These are phyloP conservation scores for Flagelloscypha sp. DNA, from an alignment of 768 basidiomycete genomes.

Conservation along the genomic window DNA sequence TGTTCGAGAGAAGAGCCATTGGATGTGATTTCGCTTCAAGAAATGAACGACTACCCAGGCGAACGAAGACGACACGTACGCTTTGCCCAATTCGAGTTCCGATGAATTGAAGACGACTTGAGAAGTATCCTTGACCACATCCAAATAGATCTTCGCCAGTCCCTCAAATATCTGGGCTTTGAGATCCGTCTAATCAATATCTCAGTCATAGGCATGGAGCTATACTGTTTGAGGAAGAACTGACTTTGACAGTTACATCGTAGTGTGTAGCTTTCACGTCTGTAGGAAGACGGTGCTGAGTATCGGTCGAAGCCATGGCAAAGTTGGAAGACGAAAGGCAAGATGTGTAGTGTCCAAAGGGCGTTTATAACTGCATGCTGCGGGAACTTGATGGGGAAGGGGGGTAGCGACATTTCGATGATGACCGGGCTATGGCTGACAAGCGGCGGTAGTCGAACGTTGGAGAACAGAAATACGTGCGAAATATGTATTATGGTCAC, in stretches of 20 bases:
- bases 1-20: too few species aligned
- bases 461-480: too few species aligned
- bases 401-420: too few species aligned
- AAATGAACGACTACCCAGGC: too few species aligned
- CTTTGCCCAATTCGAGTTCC: constrained; percentile 48
- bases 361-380: too few species aligned
- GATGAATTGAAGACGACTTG: constrained; percentile 58
- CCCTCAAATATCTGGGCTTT: constrained; percentile 48
- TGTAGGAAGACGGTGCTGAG: constrained; percentile 56
- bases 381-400: too few species aligned
- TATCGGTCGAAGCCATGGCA: not conserved
- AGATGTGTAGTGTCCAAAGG: not conserved
- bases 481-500: too few species aligned
- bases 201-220: too few species aligned
- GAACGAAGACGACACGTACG: constrained; percentile 22
- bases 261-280: constrained; percentile 69
- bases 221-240: too few species aligned
- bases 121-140: constrained; percentile 54
- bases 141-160: constrained; percentile 47
- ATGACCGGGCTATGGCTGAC: too few species aligned
- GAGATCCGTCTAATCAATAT: constrained; percentile 59
- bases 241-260: constrained; percentile 65
- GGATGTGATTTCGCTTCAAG: too few species aligned
- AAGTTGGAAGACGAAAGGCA: not conserved
- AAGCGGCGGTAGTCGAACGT: too few species aligned